Evolutionary conservation across 495 filamentous ascomycete species (phyloP), one percentile per base, ranked within the genome.

Genomic region (Schizothecium vesticola): DNA sequence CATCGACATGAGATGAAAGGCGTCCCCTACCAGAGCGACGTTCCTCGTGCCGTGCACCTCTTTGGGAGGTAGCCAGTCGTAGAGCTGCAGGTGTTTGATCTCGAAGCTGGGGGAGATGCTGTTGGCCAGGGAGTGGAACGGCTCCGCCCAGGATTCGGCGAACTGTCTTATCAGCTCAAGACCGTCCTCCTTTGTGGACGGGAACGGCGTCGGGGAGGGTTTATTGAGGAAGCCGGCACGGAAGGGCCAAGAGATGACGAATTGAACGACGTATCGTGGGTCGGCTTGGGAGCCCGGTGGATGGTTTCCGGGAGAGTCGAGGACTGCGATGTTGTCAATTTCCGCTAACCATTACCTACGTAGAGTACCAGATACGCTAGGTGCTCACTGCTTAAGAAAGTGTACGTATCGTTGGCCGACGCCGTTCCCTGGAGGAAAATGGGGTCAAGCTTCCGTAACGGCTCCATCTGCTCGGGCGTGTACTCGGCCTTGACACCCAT

Each of bases 401-500:
- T 67, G 72, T 84, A 90, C 5, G 83, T 80, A 26, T 85, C 78
- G 12, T 87, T 84, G 13, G 80, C 75, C 0, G 88, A 86, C 62
- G 88, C 81, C 4, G 82, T 80, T 1, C 87, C 86, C 61, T 89
- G 86, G 59, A 90, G 85, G 56, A 90, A 85, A 25, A 83, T 84
- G 1, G 87, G 86, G 62, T 90, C 87, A 21, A 89, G 80, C 61
- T 68, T 66, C 23, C 70, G 61, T 22, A 80, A 16, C 25, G 73
- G 71, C 43, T 71, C 72, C 19, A 80, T 76, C 55, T 76, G 59
- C 19, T 74, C 76, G 6, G 65, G 67, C 2, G 73, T 74, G 70
- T 68, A 77, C 22, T 73, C 67, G 61, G 75, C 26, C 64, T 72
- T 75, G 57, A 74, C 61, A 59, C 78, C 78, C 68, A 78, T 65